phyloP scores from a whole-genome alignment of 164 flowering plant species.

The Vitis rupestris region DNA sequence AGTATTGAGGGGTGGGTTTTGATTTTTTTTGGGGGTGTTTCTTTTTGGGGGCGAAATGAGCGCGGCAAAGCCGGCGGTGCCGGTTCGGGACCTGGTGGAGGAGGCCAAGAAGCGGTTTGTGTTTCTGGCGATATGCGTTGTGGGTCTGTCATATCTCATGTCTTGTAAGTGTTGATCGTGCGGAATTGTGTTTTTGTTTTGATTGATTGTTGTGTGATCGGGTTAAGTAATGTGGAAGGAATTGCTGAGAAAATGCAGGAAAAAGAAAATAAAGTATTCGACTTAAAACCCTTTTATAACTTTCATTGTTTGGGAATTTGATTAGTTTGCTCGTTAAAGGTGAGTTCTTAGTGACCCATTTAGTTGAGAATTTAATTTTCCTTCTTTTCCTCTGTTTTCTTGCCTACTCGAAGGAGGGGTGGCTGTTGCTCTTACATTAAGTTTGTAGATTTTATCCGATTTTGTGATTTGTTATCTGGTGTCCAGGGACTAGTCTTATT shows the following conservation, averaged over 20 bases:
- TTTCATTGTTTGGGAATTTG: too few relatives aligned
- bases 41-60: conserved; percentile 41
- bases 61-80: conserved; percentile 44
- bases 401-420: too few relatives aligned
- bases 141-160: conserved; percentile 96
- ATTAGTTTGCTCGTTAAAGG: too few relatives aligned
- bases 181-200: neutral
- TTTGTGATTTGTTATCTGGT: too few relatives aligned
- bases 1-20: conserved; percentile 6
- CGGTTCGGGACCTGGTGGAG: conserved; percentile 75
- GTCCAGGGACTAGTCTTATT: too few relatives aligned
- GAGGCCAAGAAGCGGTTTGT: conserved; percentile 94
- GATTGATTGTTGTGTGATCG: neutral
- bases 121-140: conserved; percentile 62
- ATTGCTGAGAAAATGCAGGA: neutral
- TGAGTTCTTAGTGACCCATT: too few relatives aligned
- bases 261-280: too few relatives aligned
- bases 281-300: too few relatives aligned
- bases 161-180: conserved; percentile 59
- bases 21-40: conserved; percentile 8
- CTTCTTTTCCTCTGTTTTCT: too few relatives aligned
- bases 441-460: too few relatives aligned
- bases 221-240: neutral
- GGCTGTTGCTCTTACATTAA: too few relatives aligned
- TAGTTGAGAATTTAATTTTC: too few relatives aligned